Base-by-base conservation (phyloP, 2,329 filamentous ascomycete species). In the Colletotrichum sp. region DNA sequence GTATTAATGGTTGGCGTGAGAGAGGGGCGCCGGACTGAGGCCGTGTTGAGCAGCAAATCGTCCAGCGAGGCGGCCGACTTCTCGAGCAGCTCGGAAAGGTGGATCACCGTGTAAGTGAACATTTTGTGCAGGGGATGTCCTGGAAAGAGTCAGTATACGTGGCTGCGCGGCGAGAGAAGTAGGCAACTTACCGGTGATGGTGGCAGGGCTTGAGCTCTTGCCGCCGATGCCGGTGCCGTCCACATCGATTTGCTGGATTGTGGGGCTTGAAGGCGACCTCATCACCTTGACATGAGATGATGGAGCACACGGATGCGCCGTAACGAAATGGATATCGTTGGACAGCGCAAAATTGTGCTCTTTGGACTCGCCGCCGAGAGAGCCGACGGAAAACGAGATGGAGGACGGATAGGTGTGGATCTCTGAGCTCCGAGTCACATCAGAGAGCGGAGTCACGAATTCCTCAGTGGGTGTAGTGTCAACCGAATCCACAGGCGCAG, bases 281-380 rank as follows among this genome's bases (percentile, higher is more conserved):
- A 93, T 80, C 71, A 93, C 89, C 77, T 88, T 89, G 4, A 92
- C 89, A 71, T 89, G 87, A 67, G 87, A 87, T 2, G 91, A 91
- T 3, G 90, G 89, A 7, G 90, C 88, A 79, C 92, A 94, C 0
- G 92, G 92, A 78, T 93, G 91, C 1, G 92, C 92, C 1, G 92
- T 93, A 21, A 93, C 90, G 80, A 94, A 94, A 79, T 89, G 90
- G 26, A 93, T 87, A 74, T 94, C 92, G 78, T 92, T 90, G 8
- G 84, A 83, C 12, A 94, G 82, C 1, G 87, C 80, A 68, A 89
- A 87, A 3, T 85, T 86, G 69, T 88, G 79, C 71, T 88, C 84
- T 60, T 87, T 84, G 2, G 86, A 84, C 3, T 83, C 80, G 3
- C 85, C 83, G 34, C 87, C 87, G 44, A 86, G 82, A 15, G 83